Conservation (phyloP, 2,329 filamentous ascomycete species). For the Ophidiomyces ophidiicola region DNA sequence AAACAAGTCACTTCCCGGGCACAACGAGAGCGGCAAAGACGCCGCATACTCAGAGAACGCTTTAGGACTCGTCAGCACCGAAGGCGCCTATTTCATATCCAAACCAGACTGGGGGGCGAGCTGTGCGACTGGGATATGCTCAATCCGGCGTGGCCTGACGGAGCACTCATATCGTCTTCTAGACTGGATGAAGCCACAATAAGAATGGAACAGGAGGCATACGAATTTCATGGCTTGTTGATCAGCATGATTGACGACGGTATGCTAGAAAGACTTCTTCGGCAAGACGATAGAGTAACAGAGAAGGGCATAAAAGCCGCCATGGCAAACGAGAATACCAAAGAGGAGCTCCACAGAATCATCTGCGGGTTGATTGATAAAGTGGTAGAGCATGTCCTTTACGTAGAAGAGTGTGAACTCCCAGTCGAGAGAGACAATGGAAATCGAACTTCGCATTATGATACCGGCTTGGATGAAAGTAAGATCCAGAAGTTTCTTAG, state of each 20-base stretch:
- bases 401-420: no score
- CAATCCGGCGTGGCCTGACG: neutral
- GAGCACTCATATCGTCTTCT: neutral
- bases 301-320: neutral
- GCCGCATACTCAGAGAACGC: no score
- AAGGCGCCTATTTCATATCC: no score
- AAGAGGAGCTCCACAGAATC: neutral
- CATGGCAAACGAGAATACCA: neutral
- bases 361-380: neutral
- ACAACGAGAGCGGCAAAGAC: neutral
- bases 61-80: no score
- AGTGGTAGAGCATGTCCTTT: neutral
- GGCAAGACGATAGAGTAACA: neutral
- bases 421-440: no score
- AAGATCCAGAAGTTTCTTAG: no score
- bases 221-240: neutral
- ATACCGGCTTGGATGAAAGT: no score
- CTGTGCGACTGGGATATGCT: no score
- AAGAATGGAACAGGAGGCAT: neutral
- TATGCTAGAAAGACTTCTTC: neutral
- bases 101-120: neutral
- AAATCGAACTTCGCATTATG: no score
- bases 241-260: constrained; percentile 1
- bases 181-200: neutral
- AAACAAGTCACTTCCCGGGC: neutral